Evolutionary conservation across 2,329 filamentous ascomycete species (phyloP).

Genomic region (Alternaria triticina): DNA sequence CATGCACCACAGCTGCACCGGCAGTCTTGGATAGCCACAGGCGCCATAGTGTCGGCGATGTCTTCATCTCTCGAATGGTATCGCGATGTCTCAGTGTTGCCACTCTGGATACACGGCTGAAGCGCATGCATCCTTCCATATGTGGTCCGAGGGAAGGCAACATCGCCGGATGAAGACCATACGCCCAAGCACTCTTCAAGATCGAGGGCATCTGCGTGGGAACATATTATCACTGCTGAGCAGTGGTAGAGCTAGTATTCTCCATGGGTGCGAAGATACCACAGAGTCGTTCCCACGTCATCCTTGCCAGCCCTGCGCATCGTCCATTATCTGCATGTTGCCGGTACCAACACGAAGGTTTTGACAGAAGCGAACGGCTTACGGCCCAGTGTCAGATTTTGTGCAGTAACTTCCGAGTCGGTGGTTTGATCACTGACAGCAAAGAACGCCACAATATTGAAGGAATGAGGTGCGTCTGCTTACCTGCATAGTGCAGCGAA

Average conservation of each 20-base stretch:
- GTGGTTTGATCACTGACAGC: constrained; percentile 12
- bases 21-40: constrained; percentile 2
- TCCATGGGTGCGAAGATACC: not conserved
- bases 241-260: not conserved
- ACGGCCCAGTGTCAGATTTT: constrained; percentile 12
- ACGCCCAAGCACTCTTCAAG: not conserved
- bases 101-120: not conserved
- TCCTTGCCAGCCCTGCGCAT: not conserved
- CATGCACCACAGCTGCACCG: constrained; percentile 12
- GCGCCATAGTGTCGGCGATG: not conserved
- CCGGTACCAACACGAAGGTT: not conserved
- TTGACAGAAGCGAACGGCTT: constrained; percentile 15
- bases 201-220: not conserved
- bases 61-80: not conserved
- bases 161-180: not conserved
- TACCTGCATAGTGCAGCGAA: constrained; percentile 21
- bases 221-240: not conserved
- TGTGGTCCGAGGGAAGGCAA: not conserved
- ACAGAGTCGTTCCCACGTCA: not conserved
- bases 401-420: constrained; percentile 2
- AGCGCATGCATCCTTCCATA: not conserved
- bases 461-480: constrained; percentile 11
- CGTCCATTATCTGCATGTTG: not conserved
- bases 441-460: constrained; percentile 37
- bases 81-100: not conserved